Evolutionary conservation across 1,139 yeast genomes (phyloP).

Genomic region (Arxiozyma slooffiae): DNA sequence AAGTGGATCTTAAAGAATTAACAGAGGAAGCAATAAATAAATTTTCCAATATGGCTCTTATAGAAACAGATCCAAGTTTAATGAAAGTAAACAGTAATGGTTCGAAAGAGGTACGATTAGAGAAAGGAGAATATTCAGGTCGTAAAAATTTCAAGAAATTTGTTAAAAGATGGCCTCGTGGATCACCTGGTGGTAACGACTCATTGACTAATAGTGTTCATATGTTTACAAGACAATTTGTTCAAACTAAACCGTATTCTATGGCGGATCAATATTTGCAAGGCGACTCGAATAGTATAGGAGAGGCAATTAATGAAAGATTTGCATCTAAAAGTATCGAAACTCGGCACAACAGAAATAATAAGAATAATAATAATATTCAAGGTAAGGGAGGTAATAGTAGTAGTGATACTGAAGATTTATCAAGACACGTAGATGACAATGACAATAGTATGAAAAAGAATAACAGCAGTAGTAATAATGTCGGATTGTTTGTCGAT

Average conservation of each 20-base stretch:
- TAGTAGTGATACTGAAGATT: background rate
- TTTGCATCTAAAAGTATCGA: slow-evolving; percentile 1
- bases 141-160: slow-evolving; percentile 33
- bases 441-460: background rate
- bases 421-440: background rate
- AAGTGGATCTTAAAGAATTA: slow-evolving; percentile 22
- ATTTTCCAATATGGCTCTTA: slow-evolving; percentile 28
- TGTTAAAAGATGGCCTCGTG: slow-evolving; percentile 25
- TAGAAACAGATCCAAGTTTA: slow-evolving; percentile 17
- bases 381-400: background rate
- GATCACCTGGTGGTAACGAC: slow-evolving; percentile 4
- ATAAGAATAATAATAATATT: no score
- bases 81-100: background rate
- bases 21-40: slow-evolving; percentile 28
- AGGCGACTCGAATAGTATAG: slow-evolving; percentile 1
- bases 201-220: slow-evolving; percentile 13
- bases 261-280: background rate
- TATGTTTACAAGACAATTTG: slow-evolving; percentile 24
- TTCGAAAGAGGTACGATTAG: background rate
- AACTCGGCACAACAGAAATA: background rate
- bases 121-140: slow-evolving; percentile 19
- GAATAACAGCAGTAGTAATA: no score
- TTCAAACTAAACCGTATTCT: slow-evolving; percentile 13
- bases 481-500: background rate
- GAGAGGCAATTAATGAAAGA: background rate